These are phyloP conservation scores for Dactylis glomerata DNA, from an alignment of 176 grass and related monocot species.

Conservation along the genomic window DNA sequence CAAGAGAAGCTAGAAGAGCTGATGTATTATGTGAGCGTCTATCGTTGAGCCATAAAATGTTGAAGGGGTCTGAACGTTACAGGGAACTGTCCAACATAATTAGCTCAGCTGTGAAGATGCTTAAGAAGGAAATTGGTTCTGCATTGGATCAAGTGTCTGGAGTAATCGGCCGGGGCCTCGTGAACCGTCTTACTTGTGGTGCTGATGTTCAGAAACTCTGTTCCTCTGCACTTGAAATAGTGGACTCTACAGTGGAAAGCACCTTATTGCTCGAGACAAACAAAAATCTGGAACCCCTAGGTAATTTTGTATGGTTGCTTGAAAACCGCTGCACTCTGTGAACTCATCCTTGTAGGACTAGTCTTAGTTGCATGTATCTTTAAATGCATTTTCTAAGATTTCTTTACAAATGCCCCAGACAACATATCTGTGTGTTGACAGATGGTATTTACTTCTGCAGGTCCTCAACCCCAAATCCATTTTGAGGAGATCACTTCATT, in stretches of 20 bases:
- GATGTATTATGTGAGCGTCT: slow-evolving; percentile 81
- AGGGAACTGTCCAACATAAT: slow-evolving; percentile 55
- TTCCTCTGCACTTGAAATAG: slow-evolving; percentile 53
- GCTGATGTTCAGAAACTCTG: slow-evolving; percentile 90
- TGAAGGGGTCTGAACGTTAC: slow-evolving; percentile 67
- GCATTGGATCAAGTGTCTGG: slow-evolving; percentile 64
- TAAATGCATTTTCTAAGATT: background rate
- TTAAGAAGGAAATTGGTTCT: slow-evolving; percentile 77
- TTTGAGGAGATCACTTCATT: slow-evolving; percentile 60
- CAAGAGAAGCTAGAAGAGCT: slow-evolving; percentile 74
- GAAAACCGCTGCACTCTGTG: background rate
- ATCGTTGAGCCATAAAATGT: slow-evolving; percentile 65
- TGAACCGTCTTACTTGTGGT: slow-evolving; percentile 74
- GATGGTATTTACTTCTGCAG: slow-evolving; percentile 41
- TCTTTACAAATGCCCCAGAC: background rate
- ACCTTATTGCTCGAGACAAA: slow-evolving; percentile 25
- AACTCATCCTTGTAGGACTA: background rate
- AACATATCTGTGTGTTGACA: slow-evolving; percentile 14
- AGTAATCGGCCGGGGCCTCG: slow-evolving; percentile 63
- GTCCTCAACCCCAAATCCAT: slow-evolving; percentile 48
- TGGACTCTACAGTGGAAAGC: slow-evolving; percentile 51
- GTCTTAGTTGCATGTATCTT: background rate
- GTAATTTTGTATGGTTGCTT: slow-evolving; percentile 33
- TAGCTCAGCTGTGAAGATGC: slow-evolving; percentile 50
- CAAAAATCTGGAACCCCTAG: slow-evolving; percentile 23